A percentile compares a stretch with the other conserved stretches of the same genome.
phyloP scores from a whole-genome alignment of 768 basidiomycete genomes.

The Suillus tomentosus region DNA sequence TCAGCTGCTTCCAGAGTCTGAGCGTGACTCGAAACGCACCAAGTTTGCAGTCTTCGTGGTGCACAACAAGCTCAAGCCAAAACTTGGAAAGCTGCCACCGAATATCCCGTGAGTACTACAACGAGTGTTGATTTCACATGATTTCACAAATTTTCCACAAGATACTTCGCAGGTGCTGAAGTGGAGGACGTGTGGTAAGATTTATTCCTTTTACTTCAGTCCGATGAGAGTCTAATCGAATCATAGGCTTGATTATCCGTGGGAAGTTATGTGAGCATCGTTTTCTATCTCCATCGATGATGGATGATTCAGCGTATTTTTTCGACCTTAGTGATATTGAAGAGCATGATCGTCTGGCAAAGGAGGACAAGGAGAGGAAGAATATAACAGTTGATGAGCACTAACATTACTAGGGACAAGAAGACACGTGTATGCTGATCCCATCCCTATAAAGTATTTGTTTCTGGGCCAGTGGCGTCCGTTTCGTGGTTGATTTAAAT shows the following conservation, averaged over 20 bases:
- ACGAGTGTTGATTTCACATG: constrained; percentile 8
- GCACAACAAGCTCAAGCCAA: constrained; percentile 90
- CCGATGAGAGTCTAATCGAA: constrained; percentile 19
- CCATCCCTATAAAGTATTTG: background rate
- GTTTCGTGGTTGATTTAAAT: background rate
- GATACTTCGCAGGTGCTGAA: constrained; percentile 84
- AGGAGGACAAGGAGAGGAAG: constrained; percentile 37
- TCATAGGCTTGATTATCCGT: constrained; percentile 80
- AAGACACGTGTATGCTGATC: background rate
- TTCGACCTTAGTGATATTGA: constrained; percentile 61
- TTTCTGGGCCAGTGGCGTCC: background rate
- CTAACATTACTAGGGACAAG: background rate
- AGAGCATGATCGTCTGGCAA: constrained; percentile 68
- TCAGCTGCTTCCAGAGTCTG: constrained; percentile 62
- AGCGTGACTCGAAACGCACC: constrained; percentile 75
- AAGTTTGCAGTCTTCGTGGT: constrained; percentile 93
- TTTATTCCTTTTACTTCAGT: background rate
- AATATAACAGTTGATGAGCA: background rate
- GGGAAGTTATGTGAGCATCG: constrained; percentile 69
- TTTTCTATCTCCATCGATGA: constrained; percentile 2
- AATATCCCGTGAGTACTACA: constrained; percentile 55
- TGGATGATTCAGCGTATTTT: constrained; percentile 5
- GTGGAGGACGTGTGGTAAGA: constrained; percentile 71
- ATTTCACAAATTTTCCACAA: constrained; percentile 24
- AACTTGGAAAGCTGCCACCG: constrained; percentile 72